Evolutionary conservation across 2,329 filamentous ascomycete species (phyloP), one percentile per base, ranked within the genome.

Genomic region (Zasmidium cellare): DNA sequence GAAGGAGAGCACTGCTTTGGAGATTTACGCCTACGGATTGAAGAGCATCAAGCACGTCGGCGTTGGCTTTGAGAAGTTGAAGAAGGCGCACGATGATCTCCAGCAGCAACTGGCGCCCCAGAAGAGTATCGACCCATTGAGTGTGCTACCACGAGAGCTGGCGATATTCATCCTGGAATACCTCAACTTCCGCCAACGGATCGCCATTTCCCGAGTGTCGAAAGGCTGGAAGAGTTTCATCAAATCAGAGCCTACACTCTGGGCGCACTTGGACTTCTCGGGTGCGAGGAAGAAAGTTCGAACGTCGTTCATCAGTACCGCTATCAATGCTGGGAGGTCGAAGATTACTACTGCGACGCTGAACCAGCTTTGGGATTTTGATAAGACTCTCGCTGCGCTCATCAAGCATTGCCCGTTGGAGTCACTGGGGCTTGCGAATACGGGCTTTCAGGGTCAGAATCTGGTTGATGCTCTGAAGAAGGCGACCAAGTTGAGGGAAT

Each of bases 11-110:
- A 79, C 77, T 22, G 85, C 85, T 5, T 65, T 83, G 12, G 77
- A 80, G 11, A 79, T 86, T 22, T 87, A 86, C 70, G 76, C 79
- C 23, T 81, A 83, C 66, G 85, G 82, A n/a, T 71, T 87, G 62
- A 82, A 80, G 59, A 77, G 74, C 47, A 74, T 86, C 19, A 72
- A 77, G 9, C 67, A 72, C n/a, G 69, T 74, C 25, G 73, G 79
- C 55, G 46, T 61, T 46, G 59, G 69, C 53, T 71, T 67, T 51
- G 61, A 72, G 63, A 51, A 65, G 44, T 56, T 71, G 41, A 63
- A 64, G 38, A 66, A 66, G 48, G 66, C 79, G n/a, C 79, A 81
- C 56, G 74, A 79, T 56, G 79, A 80, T 51, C 70, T 84, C 6
- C 72, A 72, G 16, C 67, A 69, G 38, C 67, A 75, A 57, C 64